Percentiles rank a stretch among this genome's conserved stretches.
These are phyloP conservation scores for Aristolochia californica DNA, from an alignment of 164 flowering plant genomes.

Conservation along the genomic window DNA sequence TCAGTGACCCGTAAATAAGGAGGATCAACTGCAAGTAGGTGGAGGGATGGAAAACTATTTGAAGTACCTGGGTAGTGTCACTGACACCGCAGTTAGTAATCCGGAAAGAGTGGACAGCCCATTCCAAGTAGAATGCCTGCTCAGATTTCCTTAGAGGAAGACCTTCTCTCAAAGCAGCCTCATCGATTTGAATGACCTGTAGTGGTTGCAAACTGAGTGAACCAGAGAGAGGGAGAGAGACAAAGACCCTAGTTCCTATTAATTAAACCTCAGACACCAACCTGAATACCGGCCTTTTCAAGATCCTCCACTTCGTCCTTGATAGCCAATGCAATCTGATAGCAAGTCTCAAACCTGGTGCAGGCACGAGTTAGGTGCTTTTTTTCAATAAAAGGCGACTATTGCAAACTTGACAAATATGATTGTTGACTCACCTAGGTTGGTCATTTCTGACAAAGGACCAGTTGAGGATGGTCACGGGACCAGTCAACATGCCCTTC, in stretches of 20 bases:
- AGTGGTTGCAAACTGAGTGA: neutral
- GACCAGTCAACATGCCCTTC: conserved; percentile 86
- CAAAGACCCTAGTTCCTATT: neutral
- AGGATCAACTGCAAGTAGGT: neutral
- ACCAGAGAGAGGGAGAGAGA: neutral
- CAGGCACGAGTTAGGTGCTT: neutral
- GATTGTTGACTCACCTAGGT: conserved; percentile 29
- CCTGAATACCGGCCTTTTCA: conserved; percentile 36
- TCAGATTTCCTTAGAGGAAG: conserved; percentile 50
- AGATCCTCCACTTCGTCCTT: conserved; percentile 47
- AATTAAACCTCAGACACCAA: neutral
- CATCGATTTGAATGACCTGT: conserved; percentile 49
- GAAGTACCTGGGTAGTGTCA: conserved; percentile 50
- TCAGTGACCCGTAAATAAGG: too few species aligned
- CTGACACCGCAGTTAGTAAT: conserved; percentile 47
- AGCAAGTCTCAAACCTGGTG: conserved; percentile 37
- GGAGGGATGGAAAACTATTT: neutral
- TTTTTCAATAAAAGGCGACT: too few species aligned
- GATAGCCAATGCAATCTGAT: conserved; percentile 45
- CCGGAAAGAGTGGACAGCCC: conserved; percentile 63
- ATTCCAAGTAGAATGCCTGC: conserved; percentile 47
- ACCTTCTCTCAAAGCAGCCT: conserved; percentile 59
- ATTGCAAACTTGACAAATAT: too few species aligned
- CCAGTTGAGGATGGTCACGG: conserved; percentile 76
- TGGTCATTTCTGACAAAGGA: conserved; percentile 68